Evolutionary conservation across 164 flowering plant genomes (phyloP), one percentile per base, ranked within the genome.

Genomic region (Santalum album): DNA sequence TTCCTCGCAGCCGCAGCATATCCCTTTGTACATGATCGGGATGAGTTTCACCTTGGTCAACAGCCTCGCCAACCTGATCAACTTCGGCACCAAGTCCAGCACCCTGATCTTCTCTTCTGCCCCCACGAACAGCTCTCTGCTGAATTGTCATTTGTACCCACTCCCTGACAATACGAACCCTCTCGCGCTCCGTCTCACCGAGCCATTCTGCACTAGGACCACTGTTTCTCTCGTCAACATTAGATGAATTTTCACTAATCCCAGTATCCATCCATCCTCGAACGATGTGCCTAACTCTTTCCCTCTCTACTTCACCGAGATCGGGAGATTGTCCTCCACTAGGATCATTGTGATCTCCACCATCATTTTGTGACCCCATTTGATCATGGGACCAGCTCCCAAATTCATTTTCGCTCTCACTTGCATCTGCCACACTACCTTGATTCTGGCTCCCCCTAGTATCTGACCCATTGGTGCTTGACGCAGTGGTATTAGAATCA

Each of bases 311-410:
- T 11, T 94, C 97, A 17, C 92, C 95, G 32, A 82, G 68, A 73
- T 90, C 97, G 66, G 97, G 96, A 62, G 96, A 85, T 60, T 82
- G 92, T 63, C 90, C 99, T 61, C 92, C 75, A 39, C 95, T 90
- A 49, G 95, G 87, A 53, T 45, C 54, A n/a, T 73, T 71, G 48
- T 64, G 64, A 57, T 77, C 82, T 49, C 61, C 77, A 39, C 58
- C 69, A 16, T 61, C 87, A 76, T 71, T 74, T 36, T 65, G 86
- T 4, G 69, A 55, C 6, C 57, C 83, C 59, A 78, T 62, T 62
- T 67, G 95, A 65, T 71, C 86, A 62, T 73, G 80, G 0, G 87
- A 69, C 98, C 95, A 88, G 25, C 75, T 40, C 7, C 78, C 84
- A 70, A 63, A 92, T 9, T 86, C 98, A 71, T 73, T 77, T 76